Conservation (phyloP, 2,329 filamentous ascomycete genomes). For the Coniella lustricola region DNA sequence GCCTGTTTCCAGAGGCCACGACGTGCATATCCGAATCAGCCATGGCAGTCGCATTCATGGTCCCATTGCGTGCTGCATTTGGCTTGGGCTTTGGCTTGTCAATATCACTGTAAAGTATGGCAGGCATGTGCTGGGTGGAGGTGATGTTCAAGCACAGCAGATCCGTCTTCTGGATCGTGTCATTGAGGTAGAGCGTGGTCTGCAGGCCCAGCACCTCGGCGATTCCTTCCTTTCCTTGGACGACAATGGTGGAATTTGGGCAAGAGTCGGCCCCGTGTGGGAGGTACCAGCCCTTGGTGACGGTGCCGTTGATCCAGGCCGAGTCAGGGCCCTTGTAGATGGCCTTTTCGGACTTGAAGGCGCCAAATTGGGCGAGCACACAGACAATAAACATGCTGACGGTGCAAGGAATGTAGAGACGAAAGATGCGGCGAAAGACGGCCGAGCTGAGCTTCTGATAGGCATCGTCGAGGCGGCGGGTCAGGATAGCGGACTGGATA, state of each 20-base stretch:
- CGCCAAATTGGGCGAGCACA: slow-evolving; percentile 31
- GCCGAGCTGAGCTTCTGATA: slow-evolving; percentile 31
- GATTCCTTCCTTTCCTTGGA: slow-evolving; percentile 23
- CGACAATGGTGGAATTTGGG: slow-evolving; percentile 23
- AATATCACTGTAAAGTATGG: slow-evolving; percentile 24
- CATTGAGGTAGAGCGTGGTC: slow-evolving; percentile 24
- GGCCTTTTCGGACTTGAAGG: slow-evolving; percentile 28
- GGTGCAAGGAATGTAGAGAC: slow-evolving; percentile 33
- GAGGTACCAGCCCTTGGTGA: slow-evolving; percentile 19
- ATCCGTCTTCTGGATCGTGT: slow-evolving; percentile 25
- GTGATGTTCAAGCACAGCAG: slow-evolving; percentile 29
- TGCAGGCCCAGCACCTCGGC: slow-evolving; percentile 25
- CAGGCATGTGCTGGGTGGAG: slow-evolving; percentile 23
- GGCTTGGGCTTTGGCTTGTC: slow-evolving; percentile 14
- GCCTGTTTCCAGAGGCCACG: slow-evolving; percentile 6
- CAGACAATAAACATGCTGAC: slow-evolving; percentile 35
- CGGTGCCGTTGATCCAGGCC: slow-evolving; percentile 32
- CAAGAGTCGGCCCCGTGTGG: not conserved
- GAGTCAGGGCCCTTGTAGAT: slow-evolving; percentile 33
- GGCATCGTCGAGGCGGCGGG: slow-evolving; percentile 28
- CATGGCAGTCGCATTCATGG: slow-evolving; percentile 3
- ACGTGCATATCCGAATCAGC: slow-evolving; percentile 11
- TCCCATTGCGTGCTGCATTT: slow-evolving; percentile 8
- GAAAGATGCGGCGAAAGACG: slow-evolving; percentile 31
- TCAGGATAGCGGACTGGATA: slow-evolving; percentile 30